Percentiles rank a stretch among this genome's conserved stretches.
Conservation (phyloP, 2,329 filamentous ascomycete species). For the Blastomyces emzantsi region DNA sequence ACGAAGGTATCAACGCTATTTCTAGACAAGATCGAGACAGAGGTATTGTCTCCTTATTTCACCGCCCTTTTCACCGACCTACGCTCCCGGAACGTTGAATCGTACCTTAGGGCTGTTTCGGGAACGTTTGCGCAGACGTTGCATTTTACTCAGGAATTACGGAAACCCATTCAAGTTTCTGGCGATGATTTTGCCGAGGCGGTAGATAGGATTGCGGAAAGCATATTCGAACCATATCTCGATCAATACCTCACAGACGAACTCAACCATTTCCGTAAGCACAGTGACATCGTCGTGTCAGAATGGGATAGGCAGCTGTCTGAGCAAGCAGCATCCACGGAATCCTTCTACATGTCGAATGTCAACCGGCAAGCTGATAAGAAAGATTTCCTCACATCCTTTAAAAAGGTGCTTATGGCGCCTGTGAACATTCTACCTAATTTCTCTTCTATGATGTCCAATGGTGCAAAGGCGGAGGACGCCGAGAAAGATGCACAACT, state of each 20-base stretch:
- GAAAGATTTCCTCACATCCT: constrained; percentile 89
- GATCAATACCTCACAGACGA: constrained; percentile 90
- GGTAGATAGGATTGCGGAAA: constrained; percentile 57
- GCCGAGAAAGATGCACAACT: constrained; percentile 20
- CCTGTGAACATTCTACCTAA: constrained; percentile 82
- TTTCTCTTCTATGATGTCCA: constrained; percentile 54
- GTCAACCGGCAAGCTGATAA: constrained; percentile 92
- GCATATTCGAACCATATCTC: constrained; percentile 84
- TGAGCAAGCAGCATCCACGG: constrained; percentile 80
- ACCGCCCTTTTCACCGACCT: constrained; percentile 80
- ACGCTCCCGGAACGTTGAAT: constrained; percentile 62
- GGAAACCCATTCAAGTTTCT: constrained; percentile 50
- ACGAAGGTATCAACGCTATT: constrained; percentile 66
- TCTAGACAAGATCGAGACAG: constrained; percentile 72
- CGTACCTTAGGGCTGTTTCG: constrained; percentile 78
- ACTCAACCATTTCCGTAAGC: constrained; percentile 69
- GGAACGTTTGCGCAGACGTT: constrained; percentile 80
- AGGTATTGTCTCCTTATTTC: constrained; percentile 74
- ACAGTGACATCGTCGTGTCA: constrained; percentile 66
- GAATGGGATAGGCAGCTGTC: constrained; percentile 87
- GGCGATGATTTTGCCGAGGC: constrained; percentile 54
- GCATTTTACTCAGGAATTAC: constrained; percentile 63
- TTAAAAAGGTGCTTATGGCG: constrained; percentile 99
- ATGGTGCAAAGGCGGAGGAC: constrained; percentile 25
- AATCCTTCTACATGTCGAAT: constrained; percentile 94